A percentile compares a stretch with the other conserved stretches of the same genome.
Evolutionary conservation across 192 early-diverging fungal genomes (phyloP).

Genomic region (Jimgerdemannia flammicorona): DNA sequence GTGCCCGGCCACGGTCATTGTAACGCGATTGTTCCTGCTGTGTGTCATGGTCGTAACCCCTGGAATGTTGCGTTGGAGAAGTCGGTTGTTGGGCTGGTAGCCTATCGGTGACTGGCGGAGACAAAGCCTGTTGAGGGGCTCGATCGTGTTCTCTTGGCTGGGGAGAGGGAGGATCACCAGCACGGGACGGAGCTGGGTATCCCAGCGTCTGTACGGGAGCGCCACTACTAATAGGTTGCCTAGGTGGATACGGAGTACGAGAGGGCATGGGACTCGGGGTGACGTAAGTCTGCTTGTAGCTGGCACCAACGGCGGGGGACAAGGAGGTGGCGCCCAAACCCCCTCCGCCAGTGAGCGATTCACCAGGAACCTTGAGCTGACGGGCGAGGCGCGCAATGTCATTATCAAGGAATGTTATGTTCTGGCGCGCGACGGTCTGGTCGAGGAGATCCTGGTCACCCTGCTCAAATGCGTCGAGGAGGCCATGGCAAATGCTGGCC

Average conservation of each 20-base stretch:
- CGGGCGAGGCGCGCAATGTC: constrained; percentile 53
- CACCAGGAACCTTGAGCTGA: constrained; percentile 36
- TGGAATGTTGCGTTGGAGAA: background rate
- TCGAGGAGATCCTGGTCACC: constrained; percentile 57
- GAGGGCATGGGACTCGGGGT: background rate
- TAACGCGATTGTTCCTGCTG: background rate
- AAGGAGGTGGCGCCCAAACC: background rate
- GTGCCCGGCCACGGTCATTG: background rate
- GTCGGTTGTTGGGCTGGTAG: background rate
- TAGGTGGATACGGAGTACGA: background rate
- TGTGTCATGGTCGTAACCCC: background rate
- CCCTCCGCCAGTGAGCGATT: constrained; percentile 1
- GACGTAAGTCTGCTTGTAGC: background rate
- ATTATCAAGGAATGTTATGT: constrained; percentile 64
- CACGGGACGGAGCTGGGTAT: background rate
- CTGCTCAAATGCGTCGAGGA: constrained; percentile 64
- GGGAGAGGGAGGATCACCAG: background rate
- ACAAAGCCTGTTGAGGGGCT: background rate
- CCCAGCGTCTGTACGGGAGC: background rate
- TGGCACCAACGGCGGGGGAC: background rate
- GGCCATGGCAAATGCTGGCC: constrained; percentile 47
- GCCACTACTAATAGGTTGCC: background rate
- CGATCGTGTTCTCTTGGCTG: background rate
- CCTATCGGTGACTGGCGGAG: background rate
- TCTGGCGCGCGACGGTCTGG: constrained; percentile 46